A percentile compares a stretch with the other conserved stretches of the same genome.
phyloP scores from a whole-genome alignment of 768 basidiomycete species.

The Amanita pallidorosea region DNA sequence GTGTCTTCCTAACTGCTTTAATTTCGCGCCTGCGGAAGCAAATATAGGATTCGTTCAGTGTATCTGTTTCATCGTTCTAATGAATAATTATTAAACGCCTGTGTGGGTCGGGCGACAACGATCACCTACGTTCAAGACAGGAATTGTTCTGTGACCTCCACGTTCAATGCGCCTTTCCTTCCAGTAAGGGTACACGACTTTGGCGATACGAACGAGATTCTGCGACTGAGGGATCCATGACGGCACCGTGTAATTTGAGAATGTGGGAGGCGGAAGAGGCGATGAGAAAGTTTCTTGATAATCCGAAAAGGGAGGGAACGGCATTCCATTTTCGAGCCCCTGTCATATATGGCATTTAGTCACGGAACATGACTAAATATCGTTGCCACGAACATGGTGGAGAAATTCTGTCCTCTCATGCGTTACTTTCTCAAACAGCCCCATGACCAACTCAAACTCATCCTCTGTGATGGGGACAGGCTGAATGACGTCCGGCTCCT shows the following conservation, averaged over 20 bases:
- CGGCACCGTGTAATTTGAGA: conserved; percentile 62
- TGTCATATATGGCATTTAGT: conserved; percentile 14
- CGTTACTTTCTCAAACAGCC: conserved; percentile 82
- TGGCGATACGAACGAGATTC: conserved; percentile 58
- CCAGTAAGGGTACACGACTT: conserved; percentile 82
- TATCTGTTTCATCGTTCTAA: conserved; percentile 84
- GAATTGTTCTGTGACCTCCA: conserved; percentile 78
- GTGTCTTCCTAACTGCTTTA: conserved; percentile 90
- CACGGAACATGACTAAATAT: neutral
- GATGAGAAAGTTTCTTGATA: conserved; percentile 61
- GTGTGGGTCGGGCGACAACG: neutral
- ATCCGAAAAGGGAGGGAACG: conserved; percentile 63
- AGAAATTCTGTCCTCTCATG: conserved; percentile 85
- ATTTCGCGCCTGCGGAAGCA: conserved; percentile 95
- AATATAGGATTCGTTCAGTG: conserved; percentile 86
- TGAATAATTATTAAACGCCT: conserved; percentile 5
- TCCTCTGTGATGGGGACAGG: conserved; percentile 74
- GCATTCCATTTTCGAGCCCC: conserved; percentile 56
- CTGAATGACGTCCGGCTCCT: conserved; percentile 62
- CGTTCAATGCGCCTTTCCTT: conserved; percentile 72
- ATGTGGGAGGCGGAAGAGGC: conserved; percentile 47
- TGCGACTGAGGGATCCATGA: conserved; percentile 55
- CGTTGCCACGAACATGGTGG: conserved; percentile 58
- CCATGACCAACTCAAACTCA: conserved; percentile 94
- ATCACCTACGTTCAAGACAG: conserved; percentile 68